Base-by-base conservation (phyloP, 169 alveolate species). In the Besnoitia besnoiti region DNA sequence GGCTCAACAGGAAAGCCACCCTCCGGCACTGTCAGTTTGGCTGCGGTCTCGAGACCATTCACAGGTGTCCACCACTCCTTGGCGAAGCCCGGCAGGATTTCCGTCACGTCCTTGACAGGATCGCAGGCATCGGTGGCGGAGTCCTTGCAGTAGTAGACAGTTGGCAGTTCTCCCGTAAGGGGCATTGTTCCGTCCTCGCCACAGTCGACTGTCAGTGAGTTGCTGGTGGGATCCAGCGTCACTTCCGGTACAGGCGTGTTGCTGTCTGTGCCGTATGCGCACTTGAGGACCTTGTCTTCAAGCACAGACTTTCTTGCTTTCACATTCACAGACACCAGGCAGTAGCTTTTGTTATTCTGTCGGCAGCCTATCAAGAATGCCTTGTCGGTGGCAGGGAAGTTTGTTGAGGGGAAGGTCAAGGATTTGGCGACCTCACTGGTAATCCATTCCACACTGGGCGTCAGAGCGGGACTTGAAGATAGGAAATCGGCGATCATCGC, bases 251-350 rank as follows among this genome's bases (percentile, higher is more conserved):
- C 84, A 37, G 84, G 0, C 14, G 40, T 12, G 84, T 73, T 73
- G 46, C 84, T 73, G 30, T 33, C 84, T 39, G 12, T 21, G 42
- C 84, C 84, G 84, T 73, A 73, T 24, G 84, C 84, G 84, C 84
- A 73, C 24, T 0, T 73, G 84, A 39, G 49, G 47, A 73, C 84
- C 16, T 33, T 33, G 44, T 39, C 44, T 12, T 39, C 33, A 27
- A 73, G 46, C 3, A 44, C 47, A 21, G 84, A 73, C 30, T 39
- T 21, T 33, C 84, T 73, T 27, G 84, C 84, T 4, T 37, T 73
- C 46, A 73, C 84, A 3, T 30, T 73, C 46, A 16, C 84, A 24
- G 12, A 3, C 49, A 73, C 84, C 46, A 33, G 16, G 84, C 84
- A 73, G n/a, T n/a, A n/a, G 30, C 33, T 44, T 5, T 33, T 44